Evolutionary conservation across 129 eudicot genomes (phyloP).

Genomic region (Saposhnikovia divaricata): DNA sequence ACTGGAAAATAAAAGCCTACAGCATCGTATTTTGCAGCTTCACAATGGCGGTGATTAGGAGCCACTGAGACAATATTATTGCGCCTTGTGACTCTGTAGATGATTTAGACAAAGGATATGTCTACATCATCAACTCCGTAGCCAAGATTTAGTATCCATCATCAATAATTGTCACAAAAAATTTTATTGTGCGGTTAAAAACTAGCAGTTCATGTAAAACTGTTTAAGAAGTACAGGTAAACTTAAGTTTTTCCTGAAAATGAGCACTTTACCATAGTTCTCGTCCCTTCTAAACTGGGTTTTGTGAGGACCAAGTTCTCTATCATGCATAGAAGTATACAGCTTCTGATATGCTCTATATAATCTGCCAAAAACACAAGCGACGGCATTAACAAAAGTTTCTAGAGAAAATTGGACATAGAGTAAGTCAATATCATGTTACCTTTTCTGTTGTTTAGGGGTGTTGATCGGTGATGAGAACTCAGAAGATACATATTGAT

Average conservation of each 20-base stretch:
- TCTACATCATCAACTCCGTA: background rate
- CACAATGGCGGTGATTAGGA: background rate
- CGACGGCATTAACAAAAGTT: background rate
- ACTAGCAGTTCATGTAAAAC: background rate
- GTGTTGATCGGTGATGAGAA: constrained; percentile 75
- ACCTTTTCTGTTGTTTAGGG: constrained; percentile 80
- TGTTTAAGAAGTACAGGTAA: background rate
- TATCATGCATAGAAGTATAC: constrained; percentile 87
- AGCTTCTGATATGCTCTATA: constrained; percentile 83
- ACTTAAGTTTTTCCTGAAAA: background rate
- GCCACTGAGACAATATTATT: background rate
- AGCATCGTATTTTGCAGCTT: background rate
- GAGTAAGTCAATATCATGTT: background rate
- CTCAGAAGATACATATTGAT: constrained; percentile 89
- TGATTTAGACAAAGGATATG: background rate
- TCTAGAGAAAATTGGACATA: background rate
- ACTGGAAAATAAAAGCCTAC: background rate
- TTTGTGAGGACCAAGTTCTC: constrained; percentile 74
- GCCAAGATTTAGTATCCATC: background rate
- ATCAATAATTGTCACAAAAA: background rate
- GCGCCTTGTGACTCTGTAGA: background rate
- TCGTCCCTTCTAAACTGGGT: constrained; percentile 97
- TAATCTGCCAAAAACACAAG: constrained; percentile 40
- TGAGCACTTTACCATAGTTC: constrained; percentile 49
- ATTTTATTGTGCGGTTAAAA: background rate